Percentiles rank a stretch among this genome's conserved stretches.
phyloP scores from a whole-genome alignment of 176 grass and related monocot genomes.

The Eragrostis nindensis region DNA sequence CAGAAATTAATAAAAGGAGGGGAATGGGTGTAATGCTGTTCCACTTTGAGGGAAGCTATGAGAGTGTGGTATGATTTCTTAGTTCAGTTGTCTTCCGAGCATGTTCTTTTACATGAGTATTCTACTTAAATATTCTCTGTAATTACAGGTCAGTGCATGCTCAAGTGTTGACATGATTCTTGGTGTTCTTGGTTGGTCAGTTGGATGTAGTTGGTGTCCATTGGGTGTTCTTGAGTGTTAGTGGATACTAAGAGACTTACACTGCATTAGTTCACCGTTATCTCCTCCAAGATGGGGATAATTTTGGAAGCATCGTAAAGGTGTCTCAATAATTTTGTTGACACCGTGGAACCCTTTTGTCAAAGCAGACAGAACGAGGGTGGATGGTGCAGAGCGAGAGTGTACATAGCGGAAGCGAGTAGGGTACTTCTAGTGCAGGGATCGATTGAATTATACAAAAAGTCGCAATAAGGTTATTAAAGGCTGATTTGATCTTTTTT shows the following conservation, averaged over 20 bases:
- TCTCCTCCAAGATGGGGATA: conserved; percentile 32
- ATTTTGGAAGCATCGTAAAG: conserved; percentile 33
- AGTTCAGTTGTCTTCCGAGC: conserved; percentile 6
- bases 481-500: background rate
- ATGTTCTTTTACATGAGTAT: conserved; percentile 17
- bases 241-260: conserved; percentile 13
- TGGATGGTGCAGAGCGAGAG: conserved; percentile 11
- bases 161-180: conserved; percentile 68
- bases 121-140: conserved; percentile 36
- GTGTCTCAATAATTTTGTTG: conserved; percentile 8
- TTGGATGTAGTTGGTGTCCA: conserved; percentile 78
- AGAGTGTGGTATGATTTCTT: conserved; percentile 69
- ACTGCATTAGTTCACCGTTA: background rate
- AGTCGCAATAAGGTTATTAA: conserved; percentile 24
- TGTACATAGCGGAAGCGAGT: conserved; percentile 67
- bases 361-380: conserved; percentile 36
- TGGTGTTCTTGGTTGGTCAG: conserved; percentile 84
- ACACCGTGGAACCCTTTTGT: conserved; percentile 9
- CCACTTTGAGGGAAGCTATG: conserved; percentile 76
- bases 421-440: conserved; percentile 47
- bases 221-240: conserved; percentile 65
- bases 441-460: conserved; percentile 38
- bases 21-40: conserved; percentile 82
- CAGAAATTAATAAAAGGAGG: conserved; percentile 76
- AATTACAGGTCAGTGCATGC: conserved; percentile 67